Percentiles rank a stretch among this genome's conserved stretches.
Conservation (phyloP, 208 protist genomes). For the Trypanosoma avium region DNA sequence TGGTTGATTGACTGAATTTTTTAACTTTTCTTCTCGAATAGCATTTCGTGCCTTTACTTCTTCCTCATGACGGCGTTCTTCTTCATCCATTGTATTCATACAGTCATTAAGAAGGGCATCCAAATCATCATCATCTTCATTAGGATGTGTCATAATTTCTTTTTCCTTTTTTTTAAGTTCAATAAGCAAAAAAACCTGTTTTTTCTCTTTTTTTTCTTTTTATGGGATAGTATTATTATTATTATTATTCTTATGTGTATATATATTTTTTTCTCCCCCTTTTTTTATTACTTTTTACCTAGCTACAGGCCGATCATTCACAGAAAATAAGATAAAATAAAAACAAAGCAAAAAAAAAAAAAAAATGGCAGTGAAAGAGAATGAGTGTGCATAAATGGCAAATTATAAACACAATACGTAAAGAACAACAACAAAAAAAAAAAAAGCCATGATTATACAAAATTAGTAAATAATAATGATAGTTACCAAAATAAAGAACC, state of each 20-base stretch:
- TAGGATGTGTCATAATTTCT: constrained; percentile 34
- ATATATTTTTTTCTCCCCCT: too few relatives aligned
- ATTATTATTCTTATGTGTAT: too few relatives aligned
- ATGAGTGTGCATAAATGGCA: too few relatives aligned
- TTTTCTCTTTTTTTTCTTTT: constrained; percentile 10
- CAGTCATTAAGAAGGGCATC: constrained; percentile 82
- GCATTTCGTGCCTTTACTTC: constrained; percentile 47
- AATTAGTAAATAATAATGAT: too few relatives aligned
- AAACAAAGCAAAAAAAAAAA: neutral
- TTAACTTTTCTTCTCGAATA: constrained; percentile 46
- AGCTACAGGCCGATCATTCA: too few relatives aligned
- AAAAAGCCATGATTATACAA: constrained; percentile 6
- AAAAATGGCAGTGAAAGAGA: neutral
- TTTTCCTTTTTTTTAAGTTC: too few relatives aligned
- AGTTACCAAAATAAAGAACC: too few relatives aligned
- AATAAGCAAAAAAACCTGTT: too few relatives aligned
- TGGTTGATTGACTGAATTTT: constrained; percentile 34
- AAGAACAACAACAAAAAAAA: too few relatives aligned
- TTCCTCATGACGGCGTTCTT: constrained; percentile 70
- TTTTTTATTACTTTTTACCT: too few relatives aligned
- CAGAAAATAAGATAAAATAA: neutral
- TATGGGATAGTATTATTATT: too few relatives aligned
- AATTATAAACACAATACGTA: too few relatives aligned
- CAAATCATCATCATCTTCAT: constrained; percentile 57
- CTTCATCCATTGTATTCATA: constrained; percentile 74